Evolutionary conservation across 441 rosid species (phyloP).

Genomic region (Gossypium davidsonii): DNA sequence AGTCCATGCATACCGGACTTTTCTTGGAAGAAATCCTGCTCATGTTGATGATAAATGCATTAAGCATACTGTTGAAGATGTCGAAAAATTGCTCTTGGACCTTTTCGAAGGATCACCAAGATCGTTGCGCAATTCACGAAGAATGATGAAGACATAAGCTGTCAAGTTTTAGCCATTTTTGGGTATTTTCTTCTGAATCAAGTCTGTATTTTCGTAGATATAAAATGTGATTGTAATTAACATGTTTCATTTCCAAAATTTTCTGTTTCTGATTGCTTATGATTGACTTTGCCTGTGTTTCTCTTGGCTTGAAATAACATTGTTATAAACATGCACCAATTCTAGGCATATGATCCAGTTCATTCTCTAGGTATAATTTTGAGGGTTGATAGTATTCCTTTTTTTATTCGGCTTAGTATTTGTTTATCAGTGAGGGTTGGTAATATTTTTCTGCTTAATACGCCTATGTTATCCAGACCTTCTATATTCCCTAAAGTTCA

Average conservation of each 20-base stretch:
- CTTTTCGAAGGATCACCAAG: constrained; percentile 54
- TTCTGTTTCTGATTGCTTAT: background rate
- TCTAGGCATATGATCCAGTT: background rate
- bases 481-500: too few relatives aligned
- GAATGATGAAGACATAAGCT: constrained; percentile 29
- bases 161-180: background rate
- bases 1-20: constrained; percentile 59
- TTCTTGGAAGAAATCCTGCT: constrained; percentile 38
- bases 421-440: too few relatives aligned
- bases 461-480: too few relatives aligned
- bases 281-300: background rate
- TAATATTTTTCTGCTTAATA: too few relatives aligned
- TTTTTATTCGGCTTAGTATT: background rate
- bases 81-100: constrained; percentile 54
- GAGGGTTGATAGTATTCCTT: background rate
- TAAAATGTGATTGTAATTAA: constrained; percentile 12
- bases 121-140: constrained; percentile 39
- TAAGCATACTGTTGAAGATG: constrained; percentile 48
- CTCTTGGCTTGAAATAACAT: constrained; percentile 2
- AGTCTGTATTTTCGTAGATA: constrained; percentile 4
- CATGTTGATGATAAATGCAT: constrained; percentile 48
- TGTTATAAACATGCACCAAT: background rate
- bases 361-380: background rate
- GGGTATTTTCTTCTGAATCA: background rate
- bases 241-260: background rate